Evolutionary conservation across 352 stramenopile species (phyloP).

Genomic region (Phytophthora sp.): DNA sequence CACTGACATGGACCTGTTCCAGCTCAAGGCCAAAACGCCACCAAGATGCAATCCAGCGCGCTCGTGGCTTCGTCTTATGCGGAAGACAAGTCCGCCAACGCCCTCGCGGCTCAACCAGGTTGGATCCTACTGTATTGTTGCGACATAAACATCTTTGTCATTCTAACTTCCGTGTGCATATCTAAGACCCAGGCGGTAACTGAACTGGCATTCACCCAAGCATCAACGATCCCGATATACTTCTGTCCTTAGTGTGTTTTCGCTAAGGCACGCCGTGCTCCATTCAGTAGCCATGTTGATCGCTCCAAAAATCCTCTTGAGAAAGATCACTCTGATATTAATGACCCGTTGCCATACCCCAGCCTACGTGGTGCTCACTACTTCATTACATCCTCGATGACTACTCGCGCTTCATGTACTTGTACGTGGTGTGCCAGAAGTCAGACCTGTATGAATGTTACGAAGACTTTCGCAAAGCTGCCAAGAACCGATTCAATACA

Average conservation of each 20-base stretch:
- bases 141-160: conserved; percentile 16
- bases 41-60: not conserved
- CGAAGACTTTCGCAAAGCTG: not conserved
- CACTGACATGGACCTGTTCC: no score
- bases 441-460: conserved; percentile 5
- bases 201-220: conserved; percentile 13
- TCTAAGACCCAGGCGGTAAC: conserved; percentile 2
- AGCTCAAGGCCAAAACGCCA: conserved; percentile 2
- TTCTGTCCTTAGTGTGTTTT: conserved; percentile 14
- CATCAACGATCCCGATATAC: conserved; percentile 5
- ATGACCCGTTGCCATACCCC: conserved; percentile 14
- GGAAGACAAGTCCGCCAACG: conserved; percentile 1
- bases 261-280: conserved; percentile 15
- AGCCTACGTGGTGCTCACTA: conserved; percentile 11
- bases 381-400: conserved; percentile 12
- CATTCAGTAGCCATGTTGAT: conserved; percentile 13
- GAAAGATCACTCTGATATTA: not conserved
- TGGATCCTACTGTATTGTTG: conserved; percentile 10
- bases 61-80: not conserved
- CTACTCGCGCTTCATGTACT: conserved; percentile 12
- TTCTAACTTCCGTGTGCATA: conserved; percentile 19
- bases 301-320: conserved; percentile 1
- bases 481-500: no score
- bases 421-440: not conserved
- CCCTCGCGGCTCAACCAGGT: conserved; percentile 13